A percentile compares a stretch with the other conserved stretches of the same genome.
Evolutionary conservation across 495 filamentous ascomycete species (phyloP).

Genomic region (Staphylotrichum tortipilum): DNA sequence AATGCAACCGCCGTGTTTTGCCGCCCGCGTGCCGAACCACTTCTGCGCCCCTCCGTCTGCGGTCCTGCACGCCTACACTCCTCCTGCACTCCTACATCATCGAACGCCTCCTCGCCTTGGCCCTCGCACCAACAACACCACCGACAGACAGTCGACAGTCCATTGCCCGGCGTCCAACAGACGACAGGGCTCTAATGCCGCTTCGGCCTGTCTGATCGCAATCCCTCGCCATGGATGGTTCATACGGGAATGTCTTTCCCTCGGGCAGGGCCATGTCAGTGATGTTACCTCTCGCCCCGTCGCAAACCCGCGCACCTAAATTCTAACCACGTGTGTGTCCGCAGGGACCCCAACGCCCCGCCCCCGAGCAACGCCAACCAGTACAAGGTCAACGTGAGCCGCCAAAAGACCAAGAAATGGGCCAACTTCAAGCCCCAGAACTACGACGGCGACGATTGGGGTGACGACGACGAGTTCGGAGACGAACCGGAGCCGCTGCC

Average conservation of each 20-base stretch:
- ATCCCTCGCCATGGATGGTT: slow-evolving; percentile 21
- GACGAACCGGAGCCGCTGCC: slow-evolving; percentile 39
- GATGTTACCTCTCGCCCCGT: background rate
- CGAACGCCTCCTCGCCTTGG: background rate
- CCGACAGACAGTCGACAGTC: background rate
- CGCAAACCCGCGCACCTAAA: background rate
- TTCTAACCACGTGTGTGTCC: background rate
- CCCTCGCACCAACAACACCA: background rate
- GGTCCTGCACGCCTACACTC: no score
- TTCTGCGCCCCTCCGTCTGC: no score
- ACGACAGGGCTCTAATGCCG: background rate
- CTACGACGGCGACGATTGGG: slow-evolving; percentile 95
- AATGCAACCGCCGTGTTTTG: slow-evolving; percentile 11
- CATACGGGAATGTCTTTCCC: slow-evolving; percentile 28
- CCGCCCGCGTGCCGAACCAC: slow-evolving; percentile 9
- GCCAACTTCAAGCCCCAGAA: slow-evolving; percentile 77
- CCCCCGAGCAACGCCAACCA: slow-evolving; percentile 19
- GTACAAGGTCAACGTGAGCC: slow-evolving; percentile 71
- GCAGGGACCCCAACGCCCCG: slow-evolving; percentile 27
- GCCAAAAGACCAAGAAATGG: slow-evolving; percentile 91
- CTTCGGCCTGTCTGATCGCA: slow-evolving; percentile 1
- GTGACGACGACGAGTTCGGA: slow-evolving; percentile 57
- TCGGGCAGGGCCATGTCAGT: slow-evolving; percentile 16
- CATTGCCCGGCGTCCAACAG: background rate
- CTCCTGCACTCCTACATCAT: slow-evolving; percentile 3